Evolutionary conservation across 2,329 filamentous ascomycete genomes (phyloP).

Genomic region (Xylaria arbuscula): DNA sequence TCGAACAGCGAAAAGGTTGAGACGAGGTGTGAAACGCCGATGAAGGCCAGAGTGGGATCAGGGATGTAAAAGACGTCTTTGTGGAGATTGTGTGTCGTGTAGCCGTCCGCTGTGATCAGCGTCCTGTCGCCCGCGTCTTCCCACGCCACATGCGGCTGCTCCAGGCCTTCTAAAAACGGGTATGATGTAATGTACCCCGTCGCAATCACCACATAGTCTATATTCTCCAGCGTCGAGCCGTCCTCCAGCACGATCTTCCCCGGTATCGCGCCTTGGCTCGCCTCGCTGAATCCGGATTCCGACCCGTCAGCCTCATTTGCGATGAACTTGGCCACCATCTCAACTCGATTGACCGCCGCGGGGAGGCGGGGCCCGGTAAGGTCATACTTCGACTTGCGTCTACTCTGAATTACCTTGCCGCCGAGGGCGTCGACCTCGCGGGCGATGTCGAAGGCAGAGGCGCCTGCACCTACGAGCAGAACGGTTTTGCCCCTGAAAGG

Average conservation of each 20-base stretch:
- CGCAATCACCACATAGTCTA: slow-evolving; percentile 72
- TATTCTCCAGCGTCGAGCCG: slow-evolving; percentile 62
- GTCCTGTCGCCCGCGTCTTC: slow-evolving; percentile 62
- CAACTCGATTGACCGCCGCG: slow-evolving; percentile 61
- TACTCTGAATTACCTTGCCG: slow-evolving; percentile 60
- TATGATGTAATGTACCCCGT: slow-evolving; percentile 77
- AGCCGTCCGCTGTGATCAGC: slow-evolving; percentile 71
- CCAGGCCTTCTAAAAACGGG: slow-evolving; percentile 69
- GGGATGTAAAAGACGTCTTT: slow-evolving; percentile 78
- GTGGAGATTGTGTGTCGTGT: slow-evolving; percentile 73
- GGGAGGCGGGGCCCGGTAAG: slow-evolving; percentile 65
- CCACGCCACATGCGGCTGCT: slow-evolving; percentile 54
- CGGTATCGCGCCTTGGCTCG: slow-evolving; percentile 56
- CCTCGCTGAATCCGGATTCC: slow-evolving; percentile 16
- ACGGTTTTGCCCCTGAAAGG: slow-evolving; percentile 64
- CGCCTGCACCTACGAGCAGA: slow-evolving; percentile 65
- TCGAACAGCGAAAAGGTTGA: slow-evolving; percentile 77
- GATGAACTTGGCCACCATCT: slow-evolving; percentile 60
- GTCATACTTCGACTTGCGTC: slow-evolving; percentile 70
- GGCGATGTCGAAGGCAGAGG: slow-evolving; percentile 57
- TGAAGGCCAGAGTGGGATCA: slow-evolving; percentile 71
- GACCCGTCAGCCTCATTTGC: slow-evolving; percentile 49
- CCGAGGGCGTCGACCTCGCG: slow-evolving; percentile 54
- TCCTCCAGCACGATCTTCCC: slow-evolving; percentile 64
- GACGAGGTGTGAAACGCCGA: slow-evolving; percentile 73